Conservation (phyloP, 2,329 filamentous ascomycete genomes). For the Aotearoamyces nothofagi region DNA sequence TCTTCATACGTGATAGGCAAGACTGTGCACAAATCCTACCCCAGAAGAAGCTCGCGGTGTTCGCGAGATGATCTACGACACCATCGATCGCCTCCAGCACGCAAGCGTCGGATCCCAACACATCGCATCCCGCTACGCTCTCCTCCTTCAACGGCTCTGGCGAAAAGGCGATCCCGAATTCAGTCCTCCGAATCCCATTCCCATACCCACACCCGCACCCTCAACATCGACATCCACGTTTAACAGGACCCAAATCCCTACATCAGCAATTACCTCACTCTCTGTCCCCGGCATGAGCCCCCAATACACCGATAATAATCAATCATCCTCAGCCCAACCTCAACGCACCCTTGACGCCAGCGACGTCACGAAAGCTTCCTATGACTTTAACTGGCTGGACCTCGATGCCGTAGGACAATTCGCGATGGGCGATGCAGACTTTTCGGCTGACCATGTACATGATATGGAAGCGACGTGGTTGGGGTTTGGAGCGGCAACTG, state of each 20-base stretch:
- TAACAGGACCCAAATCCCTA: too few species aligned
- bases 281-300: too few species aligned
- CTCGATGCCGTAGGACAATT: constrained; percentile 1
- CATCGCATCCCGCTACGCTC: constrained; percentile 44
- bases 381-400: constrained; percentile 1
- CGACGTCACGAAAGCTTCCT: too few species aligned
- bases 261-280: too few species aligned
- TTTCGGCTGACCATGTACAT: constrained; percentile 1
- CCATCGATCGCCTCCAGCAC: constrained; percentile 41
- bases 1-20: neutral
- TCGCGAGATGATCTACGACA: constrained; percentile 39
- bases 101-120: constrained; percentile 41
- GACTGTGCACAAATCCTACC: constrained; percentile 7
- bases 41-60: constrained; percentile 31
- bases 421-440: neutral
- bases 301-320: too few species aligned
- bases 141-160: constrained; percentile 45
- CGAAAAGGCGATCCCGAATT: constrained; percentile 18
- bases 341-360: too few species aligned
- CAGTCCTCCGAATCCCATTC: neutral
- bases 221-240: too few species aligned
- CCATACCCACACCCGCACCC: neutral
- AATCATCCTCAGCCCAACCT: too few species aligned
- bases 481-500: neutral
- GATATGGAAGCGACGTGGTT: neutral